phyloP scores from a whole-genome alignment of 176 grass and related monocot genomes.

The Aegilops longissima region DNA sequence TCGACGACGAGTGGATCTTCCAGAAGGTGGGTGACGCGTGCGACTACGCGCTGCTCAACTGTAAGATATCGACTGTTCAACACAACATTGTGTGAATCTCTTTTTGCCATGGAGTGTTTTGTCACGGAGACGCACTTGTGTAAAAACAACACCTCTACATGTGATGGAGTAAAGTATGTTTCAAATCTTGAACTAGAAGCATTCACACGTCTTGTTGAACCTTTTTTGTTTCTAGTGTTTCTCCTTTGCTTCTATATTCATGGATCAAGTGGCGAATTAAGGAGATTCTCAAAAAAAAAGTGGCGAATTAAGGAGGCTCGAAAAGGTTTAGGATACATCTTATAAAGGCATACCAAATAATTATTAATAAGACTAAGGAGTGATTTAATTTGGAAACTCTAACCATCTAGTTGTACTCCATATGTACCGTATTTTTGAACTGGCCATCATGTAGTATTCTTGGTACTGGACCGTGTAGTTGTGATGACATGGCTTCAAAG shows the following conservation, averaged over 20 bases:
- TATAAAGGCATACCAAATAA: background rate
- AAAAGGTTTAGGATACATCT: background rate
- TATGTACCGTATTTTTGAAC: too few species aligned
- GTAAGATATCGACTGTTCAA: constrained; percentile 8
- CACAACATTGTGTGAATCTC: constrained; percentile 48
- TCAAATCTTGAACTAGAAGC: background rate
- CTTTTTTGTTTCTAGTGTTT: background rate
- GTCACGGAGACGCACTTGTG: background rate
- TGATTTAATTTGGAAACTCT: background rate
- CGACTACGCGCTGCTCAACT: constrained; percentile 35
- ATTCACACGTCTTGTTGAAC: background rate
- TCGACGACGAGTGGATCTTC: constrained; percentile 74
- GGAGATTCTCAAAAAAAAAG: too few species aligned
- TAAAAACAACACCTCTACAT: background rate
- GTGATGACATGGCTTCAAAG: background rate
- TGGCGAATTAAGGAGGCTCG: too few species aligned
- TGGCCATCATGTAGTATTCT: background rate
- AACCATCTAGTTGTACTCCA: background rate
- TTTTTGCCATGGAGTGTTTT: background rate
- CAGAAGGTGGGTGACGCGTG: constrained; percentile 62
- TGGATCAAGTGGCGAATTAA: too few species aligned
- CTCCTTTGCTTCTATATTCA: background rate
- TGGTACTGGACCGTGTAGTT: background rate
- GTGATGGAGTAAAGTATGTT: background rate
- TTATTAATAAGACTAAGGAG: background rate